Evolutionary conservation across 2,329 filamentous ascomycete species (phyloP), one percentile per base, ranked within the genome.

Genomic region (Paecilomyces niveus): DNA sequence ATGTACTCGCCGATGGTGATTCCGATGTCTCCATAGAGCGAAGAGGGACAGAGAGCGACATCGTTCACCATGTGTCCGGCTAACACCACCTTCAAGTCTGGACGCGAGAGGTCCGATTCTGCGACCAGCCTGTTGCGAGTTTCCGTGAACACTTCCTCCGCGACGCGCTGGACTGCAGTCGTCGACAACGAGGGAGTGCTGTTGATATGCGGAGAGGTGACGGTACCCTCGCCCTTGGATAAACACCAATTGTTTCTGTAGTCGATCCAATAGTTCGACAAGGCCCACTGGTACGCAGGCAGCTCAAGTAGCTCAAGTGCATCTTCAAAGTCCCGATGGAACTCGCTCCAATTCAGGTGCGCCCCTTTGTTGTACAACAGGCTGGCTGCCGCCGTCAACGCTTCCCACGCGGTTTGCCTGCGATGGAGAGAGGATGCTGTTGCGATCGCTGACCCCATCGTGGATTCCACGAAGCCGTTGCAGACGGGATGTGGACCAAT

Each of bases 181-280:
- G 54, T 85, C 8, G 86, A 82, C 83, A 52, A 88, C 76, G 85
- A 55, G 79, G 78, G 53, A 77, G 74, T 29, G 69, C 72, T 67
- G 45, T 15, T 39, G 2, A 15, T 4, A 29, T 8, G 10, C 9
- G 11, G 8, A 24, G 74, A 70, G 50, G 69, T 71, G 9, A 69
- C 68, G 32, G 21, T 21, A 45, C 18, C 15, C 63, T 88, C 83
- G 58, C 80, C 86, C 78, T 91, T 92, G 61, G 81, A 85, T 39
- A 90, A 74, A 24, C 80, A 83, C 85, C 87, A 91, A 72, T 90
- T 86, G 60, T 89, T 86, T 61, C 80, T 78, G 71, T 89, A 89
- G 68, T 85, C 83, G 18, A 89, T 79, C 86, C 86, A 89, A 72
- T 90, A 89, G 64, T 83, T 85, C 78, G 89, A 90, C 63, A 83